Evolutionary conservation across 2,329 filamentous ascomycete genomes (phyloP).

Genomic region (Aspergillus ochraceus): DNA sequence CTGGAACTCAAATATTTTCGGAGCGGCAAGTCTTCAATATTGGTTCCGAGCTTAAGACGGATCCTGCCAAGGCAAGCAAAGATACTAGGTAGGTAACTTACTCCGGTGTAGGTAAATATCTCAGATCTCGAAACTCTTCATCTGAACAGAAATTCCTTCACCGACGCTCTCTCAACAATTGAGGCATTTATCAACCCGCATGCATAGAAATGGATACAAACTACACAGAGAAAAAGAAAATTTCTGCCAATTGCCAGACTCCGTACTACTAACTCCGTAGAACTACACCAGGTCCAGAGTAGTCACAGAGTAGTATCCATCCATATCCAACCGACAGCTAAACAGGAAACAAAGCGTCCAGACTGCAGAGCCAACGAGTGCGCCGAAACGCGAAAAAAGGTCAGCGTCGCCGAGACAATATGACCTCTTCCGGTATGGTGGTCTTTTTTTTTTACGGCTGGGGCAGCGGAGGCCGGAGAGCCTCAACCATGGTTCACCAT

Average conservation of each 20-base stretch:
- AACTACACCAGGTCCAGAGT: no score
- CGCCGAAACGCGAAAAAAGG: slow-evolving; percentile 21
- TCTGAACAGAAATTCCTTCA: not conserved
- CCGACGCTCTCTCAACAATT: not conserved
- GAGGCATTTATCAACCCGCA: slow-evolving; percentile 5
- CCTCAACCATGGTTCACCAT: slow-evolving; percentile 29
- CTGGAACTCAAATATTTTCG: not conserved
- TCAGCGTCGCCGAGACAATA: slow-evolving; percentile 21
- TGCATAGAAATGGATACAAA: not conserved
- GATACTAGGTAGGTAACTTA: no score
- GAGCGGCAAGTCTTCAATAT: not conserved
- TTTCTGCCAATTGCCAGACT: not conserved
- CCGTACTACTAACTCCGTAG: no score
- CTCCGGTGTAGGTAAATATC: not conserved
- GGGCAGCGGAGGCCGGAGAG: slow-evolving; percentile 24
- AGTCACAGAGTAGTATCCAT: no score
- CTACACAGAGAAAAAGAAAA: not conserved
- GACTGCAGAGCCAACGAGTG: not conserved
- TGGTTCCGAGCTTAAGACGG: not conserved
- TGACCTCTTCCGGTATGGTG: slow-evolving; percentile 24
- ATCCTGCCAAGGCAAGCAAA: not conserved
- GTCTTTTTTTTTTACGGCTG: slow-evolving; percentile 11
- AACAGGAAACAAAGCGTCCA: not conserved
- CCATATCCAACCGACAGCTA: no score
- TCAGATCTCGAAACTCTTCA: not conserved